A percentile compares a stretch with the other conserved stretches of the same genome.
Conservation (phyloP, 495 filamentous ascomycete species). For the Polyplosphaeria fusca region DNA sequence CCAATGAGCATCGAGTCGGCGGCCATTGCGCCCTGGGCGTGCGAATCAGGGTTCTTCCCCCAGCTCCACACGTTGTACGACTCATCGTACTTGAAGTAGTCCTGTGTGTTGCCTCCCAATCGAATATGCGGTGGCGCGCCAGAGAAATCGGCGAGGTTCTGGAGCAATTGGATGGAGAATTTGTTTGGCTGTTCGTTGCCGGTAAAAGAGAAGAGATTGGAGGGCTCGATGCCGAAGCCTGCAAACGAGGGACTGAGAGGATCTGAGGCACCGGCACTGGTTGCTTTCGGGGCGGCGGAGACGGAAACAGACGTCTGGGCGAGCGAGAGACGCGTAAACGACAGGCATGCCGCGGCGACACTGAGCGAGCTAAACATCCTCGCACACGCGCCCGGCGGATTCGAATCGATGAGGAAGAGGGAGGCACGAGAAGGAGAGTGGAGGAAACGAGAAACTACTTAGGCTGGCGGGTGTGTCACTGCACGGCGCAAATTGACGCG, state of each 20-base stretch:
- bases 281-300: conserved; percentile 16
- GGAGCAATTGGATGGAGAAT: conserved; percentile 39
- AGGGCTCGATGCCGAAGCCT: conserved; percentile 45
- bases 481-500: no score
- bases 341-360: conserved; percentile 1
- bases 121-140: conserved; percentile 41
- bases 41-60: conserved; percentile 28
- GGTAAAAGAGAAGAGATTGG: conserved; percentile 45
- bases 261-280: conserved; percentile 17
- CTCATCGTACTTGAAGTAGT: conserved; percentile 41
- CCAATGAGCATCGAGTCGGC: conserved; percentile 40
- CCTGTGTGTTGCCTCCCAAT: conserved; percentile 44
- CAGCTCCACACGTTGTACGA: conserved; percentile 30
- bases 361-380: conserved; percentile 15
- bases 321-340: not conserved
- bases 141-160: conserved; percentile 42
- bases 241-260: conserved; percentile 34
- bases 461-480: no score
- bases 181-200: conserved; percentile 35
- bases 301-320: conserved; percentile 14
- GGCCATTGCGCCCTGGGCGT: conserved; percentile 27
- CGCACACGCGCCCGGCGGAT: not conserved
- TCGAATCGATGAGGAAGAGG: conserved; percentile 2
- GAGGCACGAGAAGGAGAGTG: not conserved
- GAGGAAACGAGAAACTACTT: not conserved